Evolutionary conservation across 2,329 filamentous ascomycete species (phyloP).

Genomic region (Cadophora sp.): DNA sequence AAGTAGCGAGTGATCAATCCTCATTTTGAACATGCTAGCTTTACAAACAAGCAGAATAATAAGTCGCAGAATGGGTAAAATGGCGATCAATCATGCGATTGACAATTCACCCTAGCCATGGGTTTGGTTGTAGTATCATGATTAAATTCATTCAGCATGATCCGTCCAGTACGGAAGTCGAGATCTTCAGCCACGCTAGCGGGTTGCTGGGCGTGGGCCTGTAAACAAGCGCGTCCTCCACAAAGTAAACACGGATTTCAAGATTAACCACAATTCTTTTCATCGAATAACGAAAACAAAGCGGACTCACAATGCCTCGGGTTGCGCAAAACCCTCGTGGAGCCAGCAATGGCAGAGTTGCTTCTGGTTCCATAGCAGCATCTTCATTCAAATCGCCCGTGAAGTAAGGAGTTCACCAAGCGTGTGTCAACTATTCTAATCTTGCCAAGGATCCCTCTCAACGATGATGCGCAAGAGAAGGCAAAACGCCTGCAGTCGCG

Average conservation of each 20-base stretch:
- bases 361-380: conserved; percentile 45
- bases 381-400: conserved; percentile 46
- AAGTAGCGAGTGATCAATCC: neutral
- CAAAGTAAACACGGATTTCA: conserved; percentile 28
- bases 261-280: neutral
- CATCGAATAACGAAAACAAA: conserved; percentile 18
- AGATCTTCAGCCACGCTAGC: neutral
- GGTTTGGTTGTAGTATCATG: neutral
- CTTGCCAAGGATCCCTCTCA: conserved; percentile 79
- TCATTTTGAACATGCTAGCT: neutral
- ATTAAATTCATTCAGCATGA: neutral
- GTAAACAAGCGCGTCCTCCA: conserved; percentile 32
- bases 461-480: conserved; percentile 94
- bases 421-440: conserved; percentile 10
- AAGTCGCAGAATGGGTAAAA: neutral
- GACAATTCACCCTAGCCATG: neutral
- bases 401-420: conserved; percentile 40
- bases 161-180: neutral
- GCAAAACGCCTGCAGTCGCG: conserved; percentile 86
- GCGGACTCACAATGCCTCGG: conserved; percentile 56
- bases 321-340: conserved; percentile 53
- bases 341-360: conserved; percentile 48
- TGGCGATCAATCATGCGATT: neutral
- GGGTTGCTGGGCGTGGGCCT: neutral
- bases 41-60: neutral